phyloP scores from a whole-genome alignment of 768 basidiomycete species.

The Boletellus sp. region DNA sequence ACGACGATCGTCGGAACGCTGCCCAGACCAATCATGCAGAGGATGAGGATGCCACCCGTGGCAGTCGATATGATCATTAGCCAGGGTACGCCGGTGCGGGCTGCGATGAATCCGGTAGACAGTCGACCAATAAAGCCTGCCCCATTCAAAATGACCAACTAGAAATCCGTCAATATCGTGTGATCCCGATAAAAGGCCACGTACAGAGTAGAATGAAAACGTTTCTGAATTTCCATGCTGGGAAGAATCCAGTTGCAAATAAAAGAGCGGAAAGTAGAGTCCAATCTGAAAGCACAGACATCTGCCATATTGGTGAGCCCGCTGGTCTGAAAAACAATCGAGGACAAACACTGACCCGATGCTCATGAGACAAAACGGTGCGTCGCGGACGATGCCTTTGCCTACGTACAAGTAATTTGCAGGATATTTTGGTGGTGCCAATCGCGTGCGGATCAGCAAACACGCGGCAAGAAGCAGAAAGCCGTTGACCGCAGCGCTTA shows the following conservation, averaged over 20 bases:
- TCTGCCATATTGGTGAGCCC: conserved; percentile 3
- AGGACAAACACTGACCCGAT: conserved; percentile 16
- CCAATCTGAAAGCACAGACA: conserved; percentile 31
- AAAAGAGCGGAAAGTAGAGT: conserved; percentile 52
- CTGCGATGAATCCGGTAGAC: conserved; percentile 42
- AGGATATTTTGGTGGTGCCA: conserved; percentile 29
- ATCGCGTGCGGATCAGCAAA: conserved; percentile 36
- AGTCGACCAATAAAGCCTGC: conserved; percentile 49
- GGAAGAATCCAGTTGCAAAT: conserved; percentile 51
- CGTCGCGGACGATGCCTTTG: conserved; percentile 12
- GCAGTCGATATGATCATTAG: conserved; percentile 35
- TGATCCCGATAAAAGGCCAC: background rate
- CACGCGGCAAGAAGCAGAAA: conserved; percentile 34
- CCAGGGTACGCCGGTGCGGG: conserved; percentile 42
- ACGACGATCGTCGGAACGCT: conserved; percentile 34
- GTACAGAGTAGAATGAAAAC: conserved; percentile 57
- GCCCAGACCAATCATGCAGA: conserved; percentile 41
- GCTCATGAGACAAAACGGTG: conserved; percentile 17
- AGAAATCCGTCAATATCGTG: background rate
- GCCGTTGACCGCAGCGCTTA: conserved; percentile 42
- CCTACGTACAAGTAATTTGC: conserved; percentile 16
- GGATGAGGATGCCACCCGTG: conserved; percentile 35
- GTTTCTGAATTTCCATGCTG: conserved; percentile 41
- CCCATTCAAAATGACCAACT: conserved; percentile 54
- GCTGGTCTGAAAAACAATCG: background rate